These are phyloP conservation scores for Phaeophleospora eucalypticola DNA, from an alignment of 2,329 filamentous ascomycete genomes.

Conservation along the genomic window DNA sequence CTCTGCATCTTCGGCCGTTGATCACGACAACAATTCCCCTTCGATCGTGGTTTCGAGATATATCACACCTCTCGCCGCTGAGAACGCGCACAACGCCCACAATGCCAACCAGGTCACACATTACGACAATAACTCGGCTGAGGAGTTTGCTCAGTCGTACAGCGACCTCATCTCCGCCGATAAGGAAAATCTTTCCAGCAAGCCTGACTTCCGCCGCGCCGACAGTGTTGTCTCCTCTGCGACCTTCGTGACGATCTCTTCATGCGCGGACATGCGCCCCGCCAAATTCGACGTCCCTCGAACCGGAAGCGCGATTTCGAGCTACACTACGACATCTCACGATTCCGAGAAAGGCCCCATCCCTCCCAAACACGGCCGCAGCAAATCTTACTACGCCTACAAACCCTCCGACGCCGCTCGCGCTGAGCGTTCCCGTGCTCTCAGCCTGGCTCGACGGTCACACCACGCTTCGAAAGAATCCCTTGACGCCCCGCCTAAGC, in stretches of 20 bases:
- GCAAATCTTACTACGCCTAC: slow-evolving; percentile 18
- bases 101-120: neutral
- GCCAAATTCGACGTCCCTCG: slow-evolving; percentile 13
- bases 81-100: slow-evolving; percentile 13
- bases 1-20: slow-evolving; percentile 1
- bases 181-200: slow-evolving; percentile 14
- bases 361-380: slow-evolving; percentile 10
- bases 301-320: slow-evolving; percentile 13
- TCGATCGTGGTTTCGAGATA: slow-evolving; percentile 34
- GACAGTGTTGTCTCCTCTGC: slow-evolving; percentile 27
- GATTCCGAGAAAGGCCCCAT: neutral
- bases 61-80: slow-evolving; percentile 27
- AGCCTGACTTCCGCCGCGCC: slow-evolving; percentile 21
- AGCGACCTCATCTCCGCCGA: slow-evolving; percentile 20
- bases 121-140: slow-evolving; percentile 4
- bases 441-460: slow-evolving; percentile 16
- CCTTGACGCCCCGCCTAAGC: slow-evolving; percentile 3
- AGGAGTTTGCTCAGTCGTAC: slow-evolving; percentile 20
- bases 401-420: slow-evolving; percentile 21
- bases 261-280: slow-evolving; percentile 18
- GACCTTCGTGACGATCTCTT: slow-evolving; percentile 24
- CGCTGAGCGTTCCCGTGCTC: slow-evolving; percentile 26
- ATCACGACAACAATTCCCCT: slow-evolving; percentile 16
- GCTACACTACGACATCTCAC: slow-evolving; percentile 6
- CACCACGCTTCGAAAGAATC: neutral